phyloP scores from a whole-genome alignment of 1,284 basidiomycete species.

The Athelia sp. region DNA sequence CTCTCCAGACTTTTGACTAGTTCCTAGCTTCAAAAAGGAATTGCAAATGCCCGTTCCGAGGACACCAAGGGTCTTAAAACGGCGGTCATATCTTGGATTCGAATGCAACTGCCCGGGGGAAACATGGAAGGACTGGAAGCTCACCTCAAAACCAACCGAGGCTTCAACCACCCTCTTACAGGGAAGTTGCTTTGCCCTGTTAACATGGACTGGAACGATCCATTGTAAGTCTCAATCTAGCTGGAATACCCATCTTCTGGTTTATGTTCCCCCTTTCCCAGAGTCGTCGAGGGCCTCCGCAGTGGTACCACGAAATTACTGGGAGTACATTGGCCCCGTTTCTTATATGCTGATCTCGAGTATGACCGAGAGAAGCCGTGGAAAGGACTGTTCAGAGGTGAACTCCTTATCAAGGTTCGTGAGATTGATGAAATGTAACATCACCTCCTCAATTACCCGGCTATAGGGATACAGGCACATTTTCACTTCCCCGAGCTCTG shows the following conservation, averaged over 20 bases:
- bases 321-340: conserved; percentile 4
- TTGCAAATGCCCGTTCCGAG: conserved; percentile 7
- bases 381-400: conserved; percentile 3
- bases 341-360: background rate
- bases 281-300: background rate
- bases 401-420: background rate
- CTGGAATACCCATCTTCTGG: background rate
- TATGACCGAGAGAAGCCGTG: conserved; percentile 3
- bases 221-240: background rate
- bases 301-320: background rate
- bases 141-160: conserved; percentile 4
- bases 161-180: conserved; percentile 2
- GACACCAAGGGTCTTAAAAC: conserved; percentile 6
- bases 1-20: background rate
- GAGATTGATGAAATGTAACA: background rate
- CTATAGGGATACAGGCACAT: conserved; percentile 1
- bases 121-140: too few species aligned
- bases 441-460: too few species aligned
- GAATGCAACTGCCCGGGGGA: too few species aligned
- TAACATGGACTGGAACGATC: conserved; percentile 1
- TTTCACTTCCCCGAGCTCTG: conserved; percentile 1
- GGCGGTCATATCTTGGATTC: conserved; percentile 2
- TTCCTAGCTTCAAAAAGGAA: conserved; percentile 11
- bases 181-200: conserved; percentile 5
- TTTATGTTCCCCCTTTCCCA: background rate